Conservation (phyloP, 371 early-diverging fungal genomes). For the Actinomortierella wolfii region DNA sequence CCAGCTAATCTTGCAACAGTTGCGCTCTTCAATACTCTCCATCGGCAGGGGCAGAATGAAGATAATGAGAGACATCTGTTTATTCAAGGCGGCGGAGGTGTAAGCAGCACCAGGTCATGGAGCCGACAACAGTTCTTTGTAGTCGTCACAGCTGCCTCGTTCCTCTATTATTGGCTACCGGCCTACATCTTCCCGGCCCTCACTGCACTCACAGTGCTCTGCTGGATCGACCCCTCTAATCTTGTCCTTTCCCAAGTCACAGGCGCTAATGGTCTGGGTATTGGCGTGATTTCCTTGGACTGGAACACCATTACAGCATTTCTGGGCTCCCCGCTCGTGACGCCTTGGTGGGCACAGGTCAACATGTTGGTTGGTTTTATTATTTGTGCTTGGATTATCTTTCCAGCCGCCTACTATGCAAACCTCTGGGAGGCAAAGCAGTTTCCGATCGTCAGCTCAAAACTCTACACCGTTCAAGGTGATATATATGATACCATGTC, state of each 20-base stretch:
- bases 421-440: conserved; percentile 59
- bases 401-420: conserved; percentile 63
- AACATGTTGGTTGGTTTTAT: conserved; percentile 65
- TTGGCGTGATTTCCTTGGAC: conserved; percentile 66
- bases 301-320: conserved; percentile 68
- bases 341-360: conserved; percentile 66
- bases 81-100: conserved; percentile 58
- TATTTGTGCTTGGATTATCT: conserved; percentile 68
- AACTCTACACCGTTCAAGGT: no score
- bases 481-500: conserved; percentile 48
- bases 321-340: conserved; percentile 63
- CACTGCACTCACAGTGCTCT: conserved; percentile 68
- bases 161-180: conserved; percentile 76
- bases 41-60: conserved; percentile 52
- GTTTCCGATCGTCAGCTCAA: conserved; percentile 51
- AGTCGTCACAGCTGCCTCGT: conserved; percentile 10
- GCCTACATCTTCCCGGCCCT: conserved; percentile 69
- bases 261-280: conserved; percentile 59
- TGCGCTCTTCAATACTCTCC: conserved; percentile 75
- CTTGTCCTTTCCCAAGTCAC: conserved; percentile 54
- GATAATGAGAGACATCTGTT: conserved; percentile 28
- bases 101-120: background rate
- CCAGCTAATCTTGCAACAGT: conserved; percentile 76
- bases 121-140: conserved; percentile 34
- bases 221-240: conserved; percentile 63